These are phyloP conservation scores for Quercus tomentella DNA, from an alignment of 331 rosid genomes.

Conservation along the genomic window DNA sequence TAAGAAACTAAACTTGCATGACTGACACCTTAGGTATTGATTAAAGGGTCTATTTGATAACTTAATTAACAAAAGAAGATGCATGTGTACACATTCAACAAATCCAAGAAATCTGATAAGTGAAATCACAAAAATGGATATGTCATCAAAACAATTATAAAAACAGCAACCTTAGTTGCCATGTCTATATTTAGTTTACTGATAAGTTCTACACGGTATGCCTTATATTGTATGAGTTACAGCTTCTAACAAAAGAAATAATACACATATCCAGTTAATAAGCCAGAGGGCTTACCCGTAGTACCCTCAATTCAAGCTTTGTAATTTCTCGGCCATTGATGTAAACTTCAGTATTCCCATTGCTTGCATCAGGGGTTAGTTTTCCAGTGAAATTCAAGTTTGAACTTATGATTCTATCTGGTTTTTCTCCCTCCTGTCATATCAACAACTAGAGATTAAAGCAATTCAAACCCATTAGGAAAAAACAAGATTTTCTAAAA, in stretches of 20 bases:
- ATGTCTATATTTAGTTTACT: too few species aligned
- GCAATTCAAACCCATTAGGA: not conserved
- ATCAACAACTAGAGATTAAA: slow-evolving; percentile 21
- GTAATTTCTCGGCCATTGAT: slow-evolving; percentile 97
- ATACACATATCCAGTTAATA: slow-evolving; percentile 1
- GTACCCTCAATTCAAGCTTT: slow-evolving; percentile 88
- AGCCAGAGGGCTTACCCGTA: slow-evolving; percentile 52
- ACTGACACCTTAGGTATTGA: not conserved
- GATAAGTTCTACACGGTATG: too few species aligned
- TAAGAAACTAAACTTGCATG: not conserved
- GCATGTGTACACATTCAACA: not conserved
- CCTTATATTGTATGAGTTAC: not conserved
- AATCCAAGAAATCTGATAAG: not conserved
- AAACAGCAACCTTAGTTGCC: too few species aligned
- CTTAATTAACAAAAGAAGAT: not conserved
- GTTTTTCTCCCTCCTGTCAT: slow-evolving; percentile 90
- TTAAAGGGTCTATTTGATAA: not conserved
- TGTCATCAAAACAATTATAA: not conserved
- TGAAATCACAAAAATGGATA: not conserved
- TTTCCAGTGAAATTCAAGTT: slow-evolving; percentile 89
- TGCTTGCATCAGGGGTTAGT: slow-evolving; percentile 80
- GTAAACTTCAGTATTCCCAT: slow-evolving; percentile 91
- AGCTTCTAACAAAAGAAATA: slow-evolving; percentile 12
- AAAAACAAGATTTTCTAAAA: not conserved
- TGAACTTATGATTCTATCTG: slow-evolving; percentile 87